Base-by-base conservation (phyloP, 495 filamentous ascomycete species). In the Tuber melanosporum region DNA sequence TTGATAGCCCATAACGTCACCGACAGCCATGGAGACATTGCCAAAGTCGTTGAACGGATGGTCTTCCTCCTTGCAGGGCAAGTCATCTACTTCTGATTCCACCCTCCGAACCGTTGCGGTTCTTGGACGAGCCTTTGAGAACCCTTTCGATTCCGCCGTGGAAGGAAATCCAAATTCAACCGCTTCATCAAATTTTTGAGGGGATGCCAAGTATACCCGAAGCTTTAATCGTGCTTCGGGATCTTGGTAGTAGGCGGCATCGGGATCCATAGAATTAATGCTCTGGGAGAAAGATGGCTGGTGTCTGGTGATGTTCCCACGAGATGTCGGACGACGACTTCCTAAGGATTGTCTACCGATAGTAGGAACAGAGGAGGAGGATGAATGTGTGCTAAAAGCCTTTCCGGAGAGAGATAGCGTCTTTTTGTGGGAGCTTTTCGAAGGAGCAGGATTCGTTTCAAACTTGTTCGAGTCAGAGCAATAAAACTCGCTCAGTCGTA, bases 171-270 rank as follows among this genome's bases (percentile, higher is more conserved):
- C 94, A 85, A 95, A 97, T 82, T 95, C 93, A 73, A 97, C 88
- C 1, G 93, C 94, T 85, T 98, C 94, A 81, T 98, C 95, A 76
- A 98, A 97, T 83, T 97, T 97, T 78, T 97, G 93, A 14, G 94
- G 92, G 2, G 95, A 98, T 26, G 92, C 92, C 4, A 97, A 88
- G 78, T 94, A 97, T n/a, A 94, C 90, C 4, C 93, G 91, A 19
- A 98, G 85, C 83, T 95, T 97, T 71, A 94, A 85, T 52, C 95
- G 89, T 52, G 94, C 93, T 83, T 97, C 93, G 0, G 94, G 94
- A 77, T 98, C 94, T 83, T 92, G 93, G 80, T 97, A 97, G 84
- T 97, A 91, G 66, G 91, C 89, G 0, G 93, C 92, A 69, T 88
- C 87, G 36, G 92, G 89, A 82, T 95, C 93, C 73, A 93, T 90